A percentile compares a stretch with the other conserved stretches of the same genome.
Evolutionary conservation across 2,329 filamentous ascomycete genomes (phyloP).

Genomic region (Fusarium sp.): DNA sequence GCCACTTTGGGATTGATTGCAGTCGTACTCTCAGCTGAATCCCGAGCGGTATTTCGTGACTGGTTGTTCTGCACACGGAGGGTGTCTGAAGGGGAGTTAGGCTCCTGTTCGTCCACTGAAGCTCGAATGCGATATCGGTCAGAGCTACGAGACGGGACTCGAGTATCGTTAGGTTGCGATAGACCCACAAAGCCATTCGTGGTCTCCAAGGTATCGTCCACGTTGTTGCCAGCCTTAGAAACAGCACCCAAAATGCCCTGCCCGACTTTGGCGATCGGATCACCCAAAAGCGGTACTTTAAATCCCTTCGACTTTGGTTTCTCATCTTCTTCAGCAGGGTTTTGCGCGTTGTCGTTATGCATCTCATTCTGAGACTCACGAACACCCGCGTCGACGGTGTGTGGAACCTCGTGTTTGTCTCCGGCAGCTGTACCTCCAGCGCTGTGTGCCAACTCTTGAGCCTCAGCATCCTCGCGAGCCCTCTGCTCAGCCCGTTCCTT

Average conservation of each 20-base stretch:
- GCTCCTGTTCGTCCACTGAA: conserved; percentile 49
- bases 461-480: conserved; percentile 61
- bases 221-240: conserved; percentile 58
- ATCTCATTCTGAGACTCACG: conserved; percentile 51
- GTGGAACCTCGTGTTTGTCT: conserved; percentile 64
- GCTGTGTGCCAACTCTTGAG: conserved; percentile 61
- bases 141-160: conserved; percentile 40
- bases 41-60: conserved; percentile 52
- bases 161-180: background rate
- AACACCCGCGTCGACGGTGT: conserved; percentile 60
- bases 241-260: conserved; percentile 61
- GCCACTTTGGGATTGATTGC: conserved; percentile 33
- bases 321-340: conserved; percentile 40
- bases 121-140: conserved; percentile 43
- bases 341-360: conserved; percentile 10
- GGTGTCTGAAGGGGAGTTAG: conserved; percentile 41
- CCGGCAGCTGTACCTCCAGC: conserved; percentile 62
- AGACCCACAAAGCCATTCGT: conserved; percentile 64
- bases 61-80: conserved; percentile 51
- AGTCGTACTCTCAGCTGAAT: conserved; percentile 54
- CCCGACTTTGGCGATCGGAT: conserved; percentile 59
- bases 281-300: conserved; percentile 48
- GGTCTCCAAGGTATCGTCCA: conserved; percentile 64
- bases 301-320: conserved; percentile 42
- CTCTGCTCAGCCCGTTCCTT: conserved; percentile 60